Conservation (phyloP, 1,284 basidiomycete genomes). For the Cutaneotrichosporon dermatis region DNA sequence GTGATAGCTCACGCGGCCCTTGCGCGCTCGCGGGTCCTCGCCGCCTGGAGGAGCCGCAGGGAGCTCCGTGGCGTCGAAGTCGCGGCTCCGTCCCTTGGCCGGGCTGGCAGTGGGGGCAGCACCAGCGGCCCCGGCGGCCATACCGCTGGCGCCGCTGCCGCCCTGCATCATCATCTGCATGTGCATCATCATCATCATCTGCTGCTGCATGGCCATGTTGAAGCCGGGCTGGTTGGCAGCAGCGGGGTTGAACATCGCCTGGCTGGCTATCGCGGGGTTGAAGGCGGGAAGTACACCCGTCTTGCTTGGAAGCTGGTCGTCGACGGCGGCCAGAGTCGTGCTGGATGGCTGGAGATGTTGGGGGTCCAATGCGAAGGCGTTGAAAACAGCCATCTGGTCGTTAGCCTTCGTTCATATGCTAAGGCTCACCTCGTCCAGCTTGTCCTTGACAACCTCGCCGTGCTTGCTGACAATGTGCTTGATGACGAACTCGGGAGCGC, state of each 20-base stretch:
- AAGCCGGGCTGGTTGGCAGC: slow-evolving; percentile 20
- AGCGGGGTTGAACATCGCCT: slow-evolving; percentile 21
- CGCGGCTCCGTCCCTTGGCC: slow-evolving; percentile 10
- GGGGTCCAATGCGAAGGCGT: slow-evolving; percentile 88
- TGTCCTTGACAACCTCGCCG: slow-evolving; percentile 60
- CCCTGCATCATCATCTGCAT: slow-evolving; percentile 47
- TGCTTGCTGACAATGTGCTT: slow-evolving; percentile 91
- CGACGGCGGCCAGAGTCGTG: slow-evolving; percentile 44
- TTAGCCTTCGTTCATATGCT: too few species aligned
- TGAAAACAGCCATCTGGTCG: slow-evolving; percentile 73
- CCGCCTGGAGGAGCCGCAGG: slow-evolving; percentile 33
- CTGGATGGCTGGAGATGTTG: slow-evolving; percentile 71
- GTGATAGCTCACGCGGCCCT: slow-evolving; percentile 43
- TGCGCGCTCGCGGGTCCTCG: slow-evolving; percentile 45
- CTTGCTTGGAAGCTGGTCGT: slow-evolving; percentile 36
- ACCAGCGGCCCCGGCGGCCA: neutral
- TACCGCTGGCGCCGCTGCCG: slow-evolving; percentile 1
- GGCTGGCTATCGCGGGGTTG: slow-evolving; percentile 24
- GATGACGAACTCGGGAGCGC: slow-evolving; percentile 88
- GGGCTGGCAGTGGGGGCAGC: slow-evolving; percentile 2
- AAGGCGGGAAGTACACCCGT: slow-evolving; percentile 19
- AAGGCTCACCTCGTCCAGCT: slow-evolving; percentile 43
- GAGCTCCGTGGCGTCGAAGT: slow-evolving; percentile 13
- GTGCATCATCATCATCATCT: slow-evolving; percentile 50
- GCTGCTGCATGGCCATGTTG: slow-evolving; percentile 45